These are phyloP conservation scores for Salix viminalis DNA, from an alignment of 345 rosid species.

Conservation along the genomic window DNA sequence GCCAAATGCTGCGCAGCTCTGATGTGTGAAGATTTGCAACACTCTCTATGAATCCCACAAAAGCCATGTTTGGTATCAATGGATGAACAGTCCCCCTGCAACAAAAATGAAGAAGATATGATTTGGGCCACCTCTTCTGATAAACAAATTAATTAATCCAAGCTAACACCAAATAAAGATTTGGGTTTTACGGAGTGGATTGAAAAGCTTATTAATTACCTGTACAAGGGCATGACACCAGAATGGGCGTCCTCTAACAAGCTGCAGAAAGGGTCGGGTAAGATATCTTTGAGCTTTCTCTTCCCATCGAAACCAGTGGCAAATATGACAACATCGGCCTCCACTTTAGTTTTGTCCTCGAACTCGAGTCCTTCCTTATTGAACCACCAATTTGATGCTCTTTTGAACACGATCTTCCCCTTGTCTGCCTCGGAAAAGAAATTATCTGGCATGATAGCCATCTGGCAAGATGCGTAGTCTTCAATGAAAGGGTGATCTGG, in stretches of 20 bases:
- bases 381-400: constrained; percentile 72
- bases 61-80: constrained; percentile 74
- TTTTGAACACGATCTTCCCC: constrained; percentile 67
- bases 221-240: constrained; percentile 69
- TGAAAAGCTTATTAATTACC: constrained; percentile 38
- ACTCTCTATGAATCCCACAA: constrained; percentile 74
- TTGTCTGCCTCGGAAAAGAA: constrained; percentile 81
- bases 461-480: constrained; percentile 94
- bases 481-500: constrained; percentile 85
- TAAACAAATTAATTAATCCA: no score
- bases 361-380: constrained; percentile 63
- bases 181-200: background rate
- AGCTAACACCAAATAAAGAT: background rate
- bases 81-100: constrained; percentile 81
- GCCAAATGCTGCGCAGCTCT: constrained; percentile 75
- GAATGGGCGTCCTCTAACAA: constrained; percentile 46
- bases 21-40: constrained; percentile 70
- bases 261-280: constrained; percentile 71
- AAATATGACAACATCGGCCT: constrained; percentile 73
- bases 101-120: background rate
- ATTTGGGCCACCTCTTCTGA: background rate
- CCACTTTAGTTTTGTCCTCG: constrained; percentile 50
- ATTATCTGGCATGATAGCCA: constrained; percentile 75
- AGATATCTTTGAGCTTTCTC: constrained; percentile 65
- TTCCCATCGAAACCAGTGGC: constrained; percentile 85